A percentile compares a stretch with the other conserved stretches of the same genome.
These are phyloP conservation scores for Durusdinium trenchii DNA, from an alignment of 73 alveolate genomes.

Conservation along the genomic window DNA sequence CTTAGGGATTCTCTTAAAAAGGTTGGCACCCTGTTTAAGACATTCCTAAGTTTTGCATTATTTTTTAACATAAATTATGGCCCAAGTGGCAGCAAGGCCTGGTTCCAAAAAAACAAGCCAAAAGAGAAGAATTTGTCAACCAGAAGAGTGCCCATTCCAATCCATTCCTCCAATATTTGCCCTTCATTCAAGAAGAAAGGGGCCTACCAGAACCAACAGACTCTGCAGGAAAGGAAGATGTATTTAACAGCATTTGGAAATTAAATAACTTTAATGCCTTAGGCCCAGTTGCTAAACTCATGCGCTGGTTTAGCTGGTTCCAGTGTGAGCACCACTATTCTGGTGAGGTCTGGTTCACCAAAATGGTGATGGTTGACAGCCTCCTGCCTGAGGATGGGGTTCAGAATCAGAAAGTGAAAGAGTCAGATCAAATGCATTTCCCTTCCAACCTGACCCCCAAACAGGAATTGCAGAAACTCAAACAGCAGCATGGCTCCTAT, in stretches of 20 bases:
- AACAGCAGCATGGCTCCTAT: neutral
- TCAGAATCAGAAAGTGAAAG: neutral
- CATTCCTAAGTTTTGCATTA: neutral
- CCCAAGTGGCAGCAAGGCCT: neutral
- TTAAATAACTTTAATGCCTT: neutral
- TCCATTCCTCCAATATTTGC: neutral
- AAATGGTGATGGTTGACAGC: neutral
- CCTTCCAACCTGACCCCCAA: neutral
- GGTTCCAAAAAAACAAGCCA: neutral
- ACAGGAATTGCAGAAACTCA: neutral
- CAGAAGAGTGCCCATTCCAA: neutral
- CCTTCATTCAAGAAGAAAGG: neutral
- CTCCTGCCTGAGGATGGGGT: neutral
- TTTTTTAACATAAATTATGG: neutral
- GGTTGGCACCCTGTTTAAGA: neutral
- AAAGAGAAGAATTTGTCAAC: neutral
- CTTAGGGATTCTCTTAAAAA: neutral
- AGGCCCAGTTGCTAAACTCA: neutral
- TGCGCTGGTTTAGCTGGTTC: conserved; percentile 11
- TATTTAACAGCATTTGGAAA: neutral
- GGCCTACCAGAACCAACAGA: neutral
- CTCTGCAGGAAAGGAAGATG: neutral
- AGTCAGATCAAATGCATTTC: neutral
- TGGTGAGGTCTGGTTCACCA: neutral
- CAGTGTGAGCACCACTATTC: neutral